Percentiles rank a stretch among this genome's conserved stretches.
Evolutionary conservation across 305 asterid species (phyloP).

Genomic region (Fraxinus ornus): DNA sequence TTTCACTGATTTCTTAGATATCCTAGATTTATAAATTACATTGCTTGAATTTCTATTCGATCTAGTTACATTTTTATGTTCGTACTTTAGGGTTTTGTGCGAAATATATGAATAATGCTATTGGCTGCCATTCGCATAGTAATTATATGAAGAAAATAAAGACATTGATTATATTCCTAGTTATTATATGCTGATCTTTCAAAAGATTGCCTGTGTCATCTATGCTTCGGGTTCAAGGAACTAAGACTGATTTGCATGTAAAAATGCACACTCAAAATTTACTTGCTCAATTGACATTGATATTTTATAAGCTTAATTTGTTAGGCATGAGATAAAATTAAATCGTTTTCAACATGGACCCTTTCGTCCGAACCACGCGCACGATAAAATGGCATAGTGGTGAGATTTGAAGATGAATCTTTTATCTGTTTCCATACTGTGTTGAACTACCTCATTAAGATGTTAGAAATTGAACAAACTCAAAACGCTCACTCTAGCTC

Average conservation of each 20-base stretch:
- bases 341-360: neutral
- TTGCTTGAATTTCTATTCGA: conserved; percentile 27
- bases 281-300: neutral
- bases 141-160: neutral
- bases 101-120: neutral
- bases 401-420: neutral
- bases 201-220: neutral
- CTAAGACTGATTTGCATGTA: neutral
- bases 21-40: neutral
- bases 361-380: neutral
- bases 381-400: neutral
- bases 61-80: neutral
- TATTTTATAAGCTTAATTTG: neutral
- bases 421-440: neutral
- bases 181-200: neutral
- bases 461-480: neutral
- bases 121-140: neutral
- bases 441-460: neutral
- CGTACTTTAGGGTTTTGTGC: conserved; percentile 30
- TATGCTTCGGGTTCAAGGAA: neutral
- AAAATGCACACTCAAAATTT: neutral
- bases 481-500: neutral
- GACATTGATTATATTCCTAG: neutral
- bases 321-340: neutral
- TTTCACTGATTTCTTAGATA: conserved; percentile 1